phyloP scores from a whole-genome alignment of 2,329 filamentous ascomycete species.

The Fusarium cicatricum region DNA sequence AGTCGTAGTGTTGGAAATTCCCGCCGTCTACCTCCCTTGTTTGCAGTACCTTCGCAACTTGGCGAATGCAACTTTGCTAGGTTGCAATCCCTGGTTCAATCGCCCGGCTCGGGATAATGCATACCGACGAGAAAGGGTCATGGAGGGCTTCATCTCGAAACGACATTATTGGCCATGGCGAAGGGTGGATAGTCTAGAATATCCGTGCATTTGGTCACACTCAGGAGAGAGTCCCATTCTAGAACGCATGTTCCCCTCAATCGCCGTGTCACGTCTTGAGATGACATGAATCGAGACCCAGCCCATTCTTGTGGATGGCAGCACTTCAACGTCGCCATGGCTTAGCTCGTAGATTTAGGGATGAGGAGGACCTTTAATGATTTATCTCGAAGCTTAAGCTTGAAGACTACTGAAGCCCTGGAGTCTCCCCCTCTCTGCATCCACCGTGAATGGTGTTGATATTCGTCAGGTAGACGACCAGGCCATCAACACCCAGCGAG shows the following conservation, averaged over 20 bases:
- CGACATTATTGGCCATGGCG: not conserved
- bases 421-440: not conserved
- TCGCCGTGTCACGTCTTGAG: not conserved
- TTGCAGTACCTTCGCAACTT: too few species aligned
- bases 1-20: too few species aligned
- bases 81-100: too few species aligned
- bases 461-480: too few species aligned
- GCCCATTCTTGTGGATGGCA: not conserved
- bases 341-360: too few species aligned
- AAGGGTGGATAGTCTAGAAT: constrained; percentile 24
- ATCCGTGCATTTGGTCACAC: not conserved
- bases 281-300: constrained; percentile 14
- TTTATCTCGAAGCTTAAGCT: not conserved
- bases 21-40: too few species aligned
- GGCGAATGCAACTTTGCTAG: too few species aligned
- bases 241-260: constrained; percentile 13
- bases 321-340: not conserved
- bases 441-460: too few species aligned
- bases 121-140: not conserved
- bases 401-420: not conserved
- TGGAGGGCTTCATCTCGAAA: not conserved
- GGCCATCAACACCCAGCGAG: too few species aligned
- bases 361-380: too few species aligned
- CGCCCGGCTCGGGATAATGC: not conserved
- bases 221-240: constrained; percentile 10